Percentiles rank a stretch among this genome's conserved stretches.
phyloP scores from a whole-genome alignment of 352 stramenopile genomes.

The Thalassiosira exigua region DNA sequence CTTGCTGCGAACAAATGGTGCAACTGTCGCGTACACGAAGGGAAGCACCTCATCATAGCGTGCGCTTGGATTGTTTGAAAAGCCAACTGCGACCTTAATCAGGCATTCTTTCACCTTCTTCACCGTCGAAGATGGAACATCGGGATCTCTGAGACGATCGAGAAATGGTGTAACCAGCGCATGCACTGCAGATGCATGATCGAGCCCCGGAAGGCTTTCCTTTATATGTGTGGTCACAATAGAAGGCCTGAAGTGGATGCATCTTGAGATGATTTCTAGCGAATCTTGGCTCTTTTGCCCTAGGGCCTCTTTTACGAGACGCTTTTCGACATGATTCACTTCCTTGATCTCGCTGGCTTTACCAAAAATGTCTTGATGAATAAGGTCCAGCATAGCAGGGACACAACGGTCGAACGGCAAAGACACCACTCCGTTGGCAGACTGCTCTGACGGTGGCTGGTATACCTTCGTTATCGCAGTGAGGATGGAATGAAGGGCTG shows the following conservation, averaged over 20 bases:
- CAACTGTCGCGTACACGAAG: conserved; percentile 83
- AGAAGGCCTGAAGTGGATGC: conserved; percentile 77
- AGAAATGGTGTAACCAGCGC: conserved; percentile 79
- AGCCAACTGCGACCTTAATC: conserved; percentile 74
- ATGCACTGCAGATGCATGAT: conserved; percentile 70
- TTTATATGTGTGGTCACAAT: conserved; percentile 21
- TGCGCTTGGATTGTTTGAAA: conserved; percentile 79
- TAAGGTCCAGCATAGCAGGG: conserved; percentile 82
- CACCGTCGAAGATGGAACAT: conserved; percentile 67
- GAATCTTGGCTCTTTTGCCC: conserved; percentile 83
- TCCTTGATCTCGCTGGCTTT: conserved; percentile 83
- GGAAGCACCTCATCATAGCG: conserved; percentile 70
- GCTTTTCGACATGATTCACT: conserved; percentile 72
- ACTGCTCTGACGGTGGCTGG: conserved; percentile 21
- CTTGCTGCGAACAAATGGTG: conserved; percentile 75
- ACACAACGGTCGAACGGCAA: conserved; percentile 76
- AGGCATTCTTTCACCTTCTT: conserved; percentile 81
- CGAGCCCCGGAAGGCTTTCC: conserved; percentile 29
- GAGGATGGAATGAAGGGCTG: conserved; percentile 87
- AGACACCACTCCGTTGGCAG: conserved; percentile 16
- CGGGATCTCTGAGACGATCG: conserved; percentile 68
- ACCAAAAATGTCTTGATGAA: conserved; percentile 86
- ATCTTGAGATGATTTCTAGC: conserved; percentile 80
- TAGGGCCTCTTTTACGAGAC: conserved; percentile 84
- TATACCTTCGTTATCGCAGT: conserved; percentile 77